Conservation (phyloP, 108 stramenopile species). For the Skeletonema menzelii region DNA sequence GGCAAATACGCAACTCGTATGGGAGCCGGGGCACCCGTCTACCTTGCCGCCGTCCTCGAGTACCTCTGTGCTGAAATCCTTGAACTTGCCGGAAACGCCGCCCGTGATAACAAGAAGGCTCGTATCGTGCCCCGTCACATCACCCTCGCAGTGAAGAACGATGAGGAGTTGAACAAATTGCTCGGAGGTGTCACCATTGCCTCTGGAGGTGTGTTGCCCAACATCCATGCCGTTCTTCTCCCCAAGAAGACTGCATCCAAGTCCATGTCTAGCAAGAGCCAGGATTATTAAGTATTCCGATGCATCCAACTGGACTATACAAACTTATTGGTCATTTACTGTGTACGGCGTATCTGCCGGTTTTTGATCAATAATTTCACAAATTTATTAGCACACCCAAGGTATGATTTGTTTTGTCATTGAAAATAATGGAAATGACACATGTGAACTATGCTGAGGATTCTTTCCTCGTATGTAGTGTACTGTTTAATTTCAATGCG, state of each 20-base stretch:
- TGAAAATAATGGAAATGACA: not conserved
- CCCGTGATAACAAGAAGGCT: conserved; percentile 96
- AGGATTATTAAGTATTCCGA: conserved; percentile 18
- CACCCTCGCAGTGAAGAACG: conserved; percentile 93
- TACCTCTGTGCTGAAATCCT: conserved; percentile 95
- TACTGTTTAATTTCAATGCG: not conserved
- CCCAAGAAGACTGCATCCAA: conserved; percentile 80
- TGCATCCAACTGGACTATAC: too few species aligned
- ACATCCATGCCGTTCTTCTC: conserved; percentile 96
- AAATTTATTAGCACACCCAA: not conserved
- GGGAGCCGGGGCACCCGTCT: conserved; percentile 95
- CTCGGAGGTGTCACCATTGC: conserved; percentile 95
- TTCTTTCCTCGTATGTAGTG: not conserved
- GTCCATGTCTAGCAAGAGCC: conserved; percentile 28
- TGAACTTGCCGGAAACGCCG: conserved; percentile 95
- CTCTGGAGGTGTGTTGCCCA: conserved; percentile 94
- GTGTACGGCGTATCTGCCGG: not conserved
- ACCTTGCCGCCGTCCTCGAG: conserved; percentile 95
- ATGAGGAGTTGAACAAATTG: conserved; percentile 95
- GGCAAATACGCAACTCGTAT: conserved; percentile 93
- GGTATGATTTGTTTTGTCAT: not conserved
- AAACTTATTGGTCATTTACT: not conserved
- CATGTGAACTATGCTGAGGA: not conserved
- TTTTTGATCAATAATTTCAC: not conserved
- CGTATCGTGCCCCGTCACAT: conserved; percentile 95